These are phyloP conservation scores for Apiotrichum laibachii DNA, from an alignment of 1,284 basidiomycete species.

Conservation along the genomic window DNA sequence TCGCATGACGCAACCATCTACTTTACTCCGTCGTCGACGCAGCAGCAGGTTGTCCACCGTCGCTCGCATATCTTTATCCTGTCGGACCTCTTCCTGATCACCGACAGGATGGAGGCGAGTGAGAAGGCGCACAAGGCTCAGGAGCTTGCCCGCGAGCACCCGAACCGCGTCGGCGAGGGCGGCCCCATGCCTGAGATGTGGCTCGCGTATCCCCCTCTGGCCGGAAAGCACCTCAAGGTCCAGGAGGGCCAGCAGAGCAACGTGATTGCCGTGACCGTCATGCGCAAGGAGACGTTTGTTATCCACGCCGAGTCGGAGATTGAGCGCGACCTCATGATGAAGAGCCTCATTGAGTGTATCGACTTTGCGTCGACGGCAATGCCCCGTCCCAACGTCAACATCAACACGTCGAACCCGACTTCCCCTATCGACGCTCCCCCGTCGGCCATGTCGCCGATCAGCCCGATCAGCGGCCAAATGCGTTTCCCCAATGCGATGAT, in stretches of 20 bases:
- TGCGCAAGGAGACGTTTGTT: constrained; percentile 81
- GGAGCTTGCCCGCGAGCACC: constrained; percentile 43
- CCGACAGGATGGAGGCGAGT: constrained; percentile 71
- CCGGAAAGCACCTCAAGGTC: constrained; percentile 86
- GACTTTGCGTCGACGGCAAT: constrained; percentile 61
- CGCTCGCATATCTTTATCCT: constrained; percentile 85
- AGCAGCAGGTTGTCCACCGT: constrained; percentile 67
- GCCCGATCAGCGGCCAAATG: not conserved
- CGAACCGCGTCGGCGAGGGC: constrained; percentile 48
- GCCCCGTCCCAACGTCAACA: not conserved
- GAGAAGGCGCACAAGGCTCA: constrained; percentile 56
- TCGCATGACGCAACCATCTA: constrained; percentile 72
- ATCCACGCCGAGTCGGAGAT: constrained; percentile 65
- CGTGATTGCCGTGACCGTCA: constrained; percentile 72
- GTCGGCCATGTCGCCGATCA: not conserved
- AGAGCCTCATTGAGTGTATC: constrained; percentile 79
- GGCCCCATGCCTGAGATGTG: constrained; percentile 76
- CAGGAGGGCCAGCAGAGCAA: constrained; percentile 60
- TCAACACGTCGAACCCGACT: not conserved
- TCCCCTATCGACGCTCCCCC: not conserved
- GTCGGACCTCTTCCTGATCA: constrained; percentile 86
- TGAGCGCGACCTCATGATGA: constrained; percentile 65
- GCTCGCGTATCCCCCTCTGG: constrained; percentile 90
- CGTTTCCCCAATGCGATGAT: constrained; percentile 38
- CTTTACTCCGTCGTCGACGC: constrained; percentile 74